A percentile compares a stretch with the other conserved stretches of the same genome.
These are phyloP conservation scores for Tetrapisispora namnaoensis DNA, from an alignment of 805 yeast genomes.

Conservation along the genomic window DNA sequence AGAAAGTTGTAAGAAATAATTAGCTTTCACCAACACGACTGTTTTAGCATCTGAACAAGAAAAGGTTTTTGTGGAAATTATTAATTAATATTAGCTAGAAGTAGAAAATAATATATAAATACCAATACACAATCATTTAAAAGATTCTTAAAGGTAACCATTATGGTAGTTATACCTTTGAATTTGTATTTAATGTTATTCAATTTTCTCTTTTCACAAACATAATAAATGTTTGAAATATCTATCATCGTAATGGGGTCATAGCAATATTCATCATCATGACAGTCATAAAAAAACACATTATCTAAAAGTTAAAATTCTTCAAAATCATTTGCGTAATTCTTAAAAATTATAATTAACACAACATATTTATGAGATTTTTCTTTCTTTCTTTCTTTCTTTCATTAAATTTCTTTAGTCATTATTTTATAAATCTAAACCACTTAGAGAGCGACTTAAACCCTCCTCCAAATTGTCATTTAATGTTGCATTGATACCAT, in stretches of 20 bases:
- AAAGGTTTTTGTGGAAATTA: not conserved
- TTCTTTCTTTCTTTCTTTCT: not conserved
- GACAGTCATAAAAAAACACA: conserved; percentile 2
- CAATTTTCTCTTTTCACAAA: not conserved
- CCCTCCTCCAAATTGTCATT: conserved; percentile 23
- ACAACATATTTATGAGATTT: not conserved
- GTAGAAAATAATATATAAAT: not conserved
- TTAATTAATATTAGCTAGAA: not conserved
- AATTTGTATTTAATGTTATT: not conserved
- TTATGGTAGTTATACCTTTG: too few species aligned
- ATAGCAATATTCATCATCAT: conserved; percentile 2
- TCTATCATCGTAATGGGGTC: conserved; percentile 1
- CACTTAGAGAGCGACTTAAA: conserved; percentile 27
- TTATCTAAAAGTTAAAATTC: not conserved
- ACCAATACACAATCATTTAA: not conserved
- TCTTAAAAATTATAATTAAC: too few species aligned
- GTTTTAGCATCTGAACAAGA: too few species aligned
- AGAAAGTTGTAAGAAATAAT: too few species aligned
- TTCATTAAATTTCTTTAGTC: not conserved
- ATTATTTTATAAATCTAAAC: conserved; percentile 21
- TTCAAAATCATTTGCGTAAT: too few species aligned
- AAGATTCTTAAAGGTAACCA: too few species aligned
- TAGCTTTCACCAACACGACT: too few species aligned
- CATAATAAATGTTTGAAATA: not conserved
- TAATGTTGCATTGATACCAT: not conserved